Evolutionary conservation across 768 basidiomycete genomes (phyloP).

Genomic region (Amanita inopinata): DNA sequence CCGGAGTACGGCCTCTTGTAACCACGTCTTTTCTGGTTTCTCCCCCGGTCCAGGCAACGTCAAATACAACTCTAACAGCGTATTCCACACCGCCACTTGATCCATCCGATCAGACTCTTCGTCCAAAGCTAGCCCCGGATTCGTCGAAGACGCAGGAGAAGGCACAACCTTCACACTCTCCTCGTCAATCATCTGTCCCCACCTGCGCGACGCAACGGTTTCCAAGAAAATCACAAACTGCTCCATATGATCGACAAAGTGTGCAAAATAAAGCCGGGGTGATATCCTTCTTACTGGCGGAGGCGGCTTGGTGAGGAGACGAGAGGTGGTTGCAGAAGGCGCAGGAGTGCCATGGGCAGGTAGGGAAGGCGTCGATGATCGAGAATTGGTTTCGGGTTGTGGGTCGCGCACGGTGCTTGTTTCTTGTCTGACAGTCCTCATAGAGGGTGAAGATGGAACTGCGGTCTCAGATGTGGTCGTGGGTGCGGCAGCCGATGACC

Average conservation of each 20-base stretch:
- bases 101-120: conserved; percentile 45
- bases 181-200: conserved; percentile 58
- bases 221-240: conserved; percentile 87
- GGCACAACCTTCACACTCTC: conserved; percentile 12
- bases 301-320: no score
- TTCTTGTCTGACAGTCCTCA: conserved; percentile 2
- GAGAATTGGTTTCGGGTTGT: background rate
- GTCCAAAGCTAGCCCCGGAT: conserved; percentile 20
- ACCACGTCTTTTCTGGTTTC: conserved; percentile 14
- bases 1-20: conserved; percentile 28
- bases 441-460: conserved; percentile 3
- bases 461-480: conserved; percentile 17
- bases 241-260: conserved; percentile 83
- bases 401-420: background rate
- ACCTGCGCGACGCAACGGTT: conserved; percentile 68
- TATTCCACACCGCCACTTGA: conserved; percentile 90
- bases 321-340: conserved; percentile 13
- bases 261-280: conserved; percentile 82
- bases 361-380: conserved; percentile 3
- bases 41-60: conserved; percentile 32
- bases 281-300: conserved; percentile 52
- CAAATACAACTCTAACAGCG: conserved; percentile 87
- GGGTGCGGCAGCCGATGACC: conserved; percentile 30
- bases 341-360: background rate
- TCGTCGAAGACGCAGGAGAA: conserved; percentile 17